Evolutionary conservation across 2,329 filamentous ascomycete genomes (phyloP), one percentile per base, ranked within the genome.

Genomic region (Fusarium sp.): DNA sequence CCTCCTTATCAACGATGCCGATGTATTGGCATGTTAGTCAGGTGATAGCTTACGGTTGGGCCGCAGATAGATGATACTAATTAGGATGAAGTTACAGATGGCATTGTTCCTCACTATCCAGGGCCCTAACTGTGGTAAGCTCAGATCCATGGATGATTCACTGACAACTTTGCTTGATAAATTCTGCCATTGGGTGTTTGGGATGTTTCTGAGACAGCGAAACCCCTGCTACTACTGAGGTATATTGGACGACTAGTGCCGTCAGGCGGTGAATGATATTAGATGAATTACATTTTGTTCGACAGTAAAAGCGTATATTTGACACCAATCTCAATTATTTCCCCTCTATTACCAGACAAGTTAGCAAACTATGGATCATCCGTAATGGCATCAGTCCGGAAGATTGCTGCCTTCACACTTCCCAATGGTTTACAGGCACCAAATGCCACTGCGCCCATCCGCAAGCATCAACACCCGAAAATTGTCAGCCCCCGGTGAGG

Each of bases 221-320:
- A 63, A 53, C 54, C 70, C 57, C 57, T 63, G 70, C 30, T 41
- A 56, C 28, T 44, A 24, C 17, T 47, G 14, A n/a, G 22, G 48
- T 51, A 54, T 42, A 45, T 30, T 42, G 58, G 32, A 51, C 47
- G 38, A 35, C 36, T 44, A 47, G 42, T 47, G 38, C 53, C n/a
- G 36, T 32, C n/a, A 66, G 39, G 70, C 70, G 70, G 70, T 73
- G 66, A 69, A 69, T 63, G 36, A 38, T 17, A 57, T n/a, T 48
- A 14, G 45, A 48, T 53, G 44, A 32, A 32, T 32, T 28, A 26
- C 44, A 51, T 18, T 15, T 63, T 70, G 35, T 57, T 64, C 36
- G 24, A 9, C 12, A 45, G 39, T 41, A 24, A 26, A 32, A 30
- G 38, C 10, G 26, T 32, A 24, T 44, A 24, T 61, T 28, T 42